phyloP scores from a whole-genome alignment of 441 rosid genomes.

The Pelargonium fulgidum region DNA sequence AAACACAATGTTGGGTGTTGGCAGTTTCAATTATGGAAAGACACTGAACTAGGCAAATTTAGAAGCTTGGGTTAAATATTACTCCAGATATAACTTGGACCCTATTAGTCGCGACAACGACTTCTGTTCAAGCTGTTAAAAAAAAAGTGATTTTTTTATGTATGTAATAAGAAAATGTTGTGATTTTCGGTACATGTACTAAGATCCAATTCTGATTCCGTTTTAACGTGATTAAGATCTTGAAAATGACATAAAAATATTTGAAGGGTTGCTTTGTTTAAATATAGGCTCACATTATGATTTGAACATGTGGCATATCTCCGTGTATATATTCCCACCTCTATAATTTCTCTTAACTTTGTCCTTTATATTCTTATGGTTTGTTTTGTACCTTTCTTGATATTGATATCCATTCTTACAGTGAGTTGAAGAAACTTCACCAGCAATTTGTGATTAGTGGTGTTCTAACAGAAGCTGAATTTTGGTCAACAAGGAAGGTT shows the following conservation, averaged over 20 bases:
- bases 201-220: not conserved
- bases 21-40: not conserved
- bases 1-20: not conserved
- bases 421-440: conserved; percentile 30
- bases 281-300: too few relatives aligned
- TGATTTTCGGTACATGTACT: not conserved
- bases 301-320: not conserved
- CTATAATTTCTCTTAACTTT: not conserved
- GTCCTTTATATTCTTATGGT: not conserved
- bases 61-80: not conserved
- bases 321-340: not conserved
- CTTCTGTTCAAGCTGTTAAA: not conserved
- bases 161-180: not conserved
- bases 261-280: too few relatives aligned
- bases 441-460: conserved; percentile 29
- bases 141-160: not conserved
- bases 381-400: not conserved
- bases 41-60: not conserved
- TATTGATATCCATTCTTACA: conserved; percentile 17
- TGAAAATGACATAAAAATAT: not conserved
- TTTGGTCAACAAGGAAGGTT: conserved; percentile 30
- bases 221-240: conserved; percentile 1
- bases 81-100: not conserved
- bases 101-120: not conserved
- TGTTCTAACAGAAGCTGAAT: conserved; percentile 27